Evolutionary conservation across 225 moss, liverwort and hornwort genomes (phyloP).

Genomic region (Bryoerythrophyllum caledonicum): DNA sequence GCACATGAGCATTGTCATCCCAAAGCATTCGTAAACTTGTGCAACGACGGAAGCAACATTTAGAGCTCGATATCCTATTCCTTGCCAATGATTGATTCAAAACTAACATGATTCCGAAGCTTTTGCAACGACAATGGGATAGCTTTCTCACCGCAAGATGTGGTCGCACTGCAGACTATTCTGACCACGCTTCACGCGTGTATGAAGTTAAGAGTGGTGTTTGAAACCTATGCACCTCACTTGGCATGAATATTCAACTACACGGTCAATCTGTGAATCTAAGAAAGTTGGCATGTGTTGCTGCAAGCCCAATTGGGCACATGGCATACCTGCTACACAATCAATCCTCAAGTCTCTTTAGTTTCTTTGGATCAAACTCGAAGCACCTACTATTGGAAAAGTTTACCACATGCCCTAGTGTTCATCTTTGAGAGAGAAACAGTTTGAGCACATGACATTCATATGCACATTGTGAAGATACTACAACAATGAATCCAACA

Average conservation of each 20-base stretch:
- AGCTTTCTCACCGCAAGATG: not conserved
- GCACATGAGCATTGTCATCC: not conserved
- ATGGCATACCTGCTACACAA: not conserved
- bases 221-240: not conserved
- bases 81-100: not conserved
- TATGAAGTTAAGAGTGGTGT: not conserved
- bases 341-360: not conserved
- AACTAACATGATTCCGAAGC: too few relatives aligned
- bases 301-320: too few relatives aligned
- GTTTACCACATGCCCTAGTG: too few relatives aligned
- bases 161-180: too few relatives aligned
- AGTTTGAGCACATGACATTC: not conserved
- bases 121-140: not conserved
- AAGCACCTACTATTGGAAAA: too few relatives aligned
- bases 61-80: not conserved
- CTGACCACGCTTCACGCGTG: not conserved
- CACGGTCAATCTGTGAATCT: not conserved
- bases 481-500: not conserved
- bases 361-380: not conserved
- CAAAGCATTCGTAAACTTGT: too few relatives aligned
- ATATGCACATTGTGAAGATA: not conserved
- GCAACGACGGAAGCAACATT: not conserved
- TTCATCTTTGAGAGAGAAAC: not conserved
- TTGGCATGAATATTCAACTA: not conserved
- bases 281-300: not conserved